Evolutionary conservation across 441 rosid genomes (phyloP), one percentile per base, ranked within the genome.

Genomic region (Mallotus repandus): DNA sequence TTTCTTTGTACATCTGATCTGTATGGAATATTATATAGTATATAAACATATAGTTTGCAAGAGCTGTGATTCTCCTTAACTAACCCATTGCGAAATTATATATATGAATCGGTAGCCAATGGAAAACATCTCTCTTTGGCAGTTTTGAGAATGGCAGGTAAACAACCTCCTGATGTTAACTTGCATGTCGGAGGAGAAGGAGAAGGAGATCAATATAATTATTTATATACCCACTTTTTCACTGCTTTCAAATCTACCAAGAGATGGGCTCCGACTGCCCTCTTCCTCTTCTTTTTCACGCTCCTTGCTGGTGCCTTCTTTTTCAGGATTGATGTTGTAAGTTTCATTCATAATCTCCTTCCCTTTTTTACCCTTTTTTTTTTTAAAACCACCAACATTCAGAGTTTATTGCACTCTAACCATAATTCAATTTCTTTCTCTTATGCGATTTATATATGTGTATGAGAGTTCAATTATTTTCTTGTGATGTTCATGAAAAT

Each of bases 301-400:
- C 66, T 82, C 62, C 14, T 83, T 56, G 57, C 70, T 41, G 81
- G 81, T 65, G 81, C 76, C 69, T 77, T 83, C 67, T 6, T 79
- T 61, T 70, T 57, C 56, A 83, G 81, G 80, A 38, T 68, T 61
- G 67, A 72, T 61, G 5, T 59, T 71, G 86, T 84, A 81, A 73
- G 81, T 71, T 43, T 52, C 7, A n/a, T 46, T 9, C 25, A 5
- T 22, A 4, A 9, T 21, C 19, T 45, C 7, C 25, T 14, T 7
- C n/a, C 22, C 9, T 11, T n/a, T 19, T 12, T 29, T 8, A 59
- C 18, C 21, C 38, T 35, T 54, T 1, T 35, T 13, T 15, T 25
- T 67, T 14, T 41, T 3, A 8, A 25, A 25, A 25, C 2, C 29
- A 25, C 2, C 29, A 25, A 2, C 35, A 18, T 3, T n/a, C 54